These are phyloP conservation scores for Bryoerythrophyllum caledonicum DNA, from an alignment of 225 moss, liverwort and hornwort species.

Conservation along the genomic window DNA sequence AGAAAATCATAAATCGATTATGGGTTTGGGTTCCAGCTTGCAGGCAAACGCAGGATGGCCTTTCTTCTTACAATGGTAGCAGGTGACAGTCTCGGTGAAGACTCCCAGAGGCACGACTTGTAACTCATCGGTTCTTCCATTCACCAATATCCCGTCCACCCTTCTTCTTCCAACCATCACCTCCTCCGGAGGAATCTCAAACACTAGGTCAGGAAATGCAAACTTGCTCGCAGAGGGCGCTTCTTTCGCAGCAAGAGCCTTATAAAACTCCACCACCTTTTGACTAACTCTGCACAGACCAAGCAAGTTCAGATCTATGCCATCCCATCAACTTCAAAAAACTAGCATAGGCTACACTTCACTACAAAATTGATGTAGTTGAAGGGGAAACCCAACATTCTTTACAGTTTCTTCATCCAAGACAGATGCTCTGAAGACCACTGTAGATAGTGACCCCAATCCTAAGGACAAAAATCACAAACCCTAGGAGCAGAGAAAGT, in stretches of 20 bases:
- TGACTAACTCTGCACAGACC: constrained; percentile 38
- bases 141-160: constrained; percentile 26
- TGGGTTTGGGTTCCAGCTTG: too few relatives aligned
- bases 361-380: too few relatives aligned
- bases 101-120: too few relatives aligned
- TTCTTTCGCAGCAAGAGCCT: constrained; percentile 34
- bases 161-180: constrained; percentile 11
- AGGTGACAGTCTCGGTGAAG: neutral
- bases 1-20: constrained; percentile 6
- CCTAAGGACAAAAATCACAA: too few relatives aligned
- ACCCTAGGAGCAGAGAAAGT: too few relatives aligned
- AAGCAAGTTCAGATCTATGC: constrained; percentile 5
- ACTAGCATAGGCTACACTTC: too few relatives aligned
- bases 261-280: constrained; percentile 45
- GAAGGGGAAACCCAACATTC: too few relatives aligned
- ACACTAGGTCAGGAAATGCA: constrained; percentile 17
- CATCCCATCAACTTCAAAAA: too few relatives aligned
- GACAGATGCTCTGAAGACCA: too few relatives aligned
- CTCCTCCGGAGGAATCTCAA: constrained; percentile 27
- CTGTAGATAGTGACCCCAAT: too few relatives aligned
- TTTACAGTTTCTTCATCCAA: too few relatives aligned
- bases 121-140: too few relatives aligned
- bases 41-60: constrained; percentile 34
- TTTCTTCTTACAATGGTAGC: constrained; percentile 27
- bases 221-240: constrained; percentile 9